phyloP scores from a whole-genome alignment of 108 stramenopile genomes.

The Cyclotella sp. region DNA sequence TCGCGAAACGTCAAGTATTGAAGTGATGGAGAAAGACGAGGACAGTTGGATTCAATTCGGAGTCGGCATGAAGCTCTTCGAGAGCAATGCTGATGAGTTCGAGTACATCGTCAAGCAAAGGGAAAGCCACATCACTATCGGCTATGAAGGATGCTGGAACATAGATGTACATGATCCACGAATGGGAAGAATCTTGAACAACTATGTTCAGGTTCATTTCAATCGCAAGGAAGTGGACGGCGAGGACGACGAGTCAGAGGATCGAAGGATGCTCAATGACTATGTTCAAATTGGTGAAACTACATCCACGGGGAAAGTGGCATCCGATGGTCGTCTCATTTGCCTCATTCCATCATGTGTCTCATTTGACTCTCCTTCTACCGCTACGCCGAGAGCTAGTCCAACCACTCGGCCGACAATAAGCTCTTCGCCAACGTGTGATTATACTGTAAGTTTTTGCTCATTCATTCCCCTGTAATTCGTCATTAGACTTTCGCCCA shows the following conservation, averaged over 20 bases:
- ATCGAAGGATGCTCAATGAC: too few species aligned
- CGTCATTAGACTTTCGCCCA: too few species aligned
- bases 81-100: slow-evolving; percentile 10
- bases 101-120: neutral
- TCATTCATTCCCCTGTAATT: too few species aligned
- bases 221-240: neutral
- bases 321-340: too few species aligned
- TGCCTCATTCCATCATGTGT: too few species aligned
- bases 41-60: slow-evolving; percentile 17
- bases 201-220: slow-evolving; percentile 15
- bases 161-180: neutral
- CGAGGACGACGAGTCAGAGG: neutral
- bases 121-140: neutral
- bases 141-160: slow-evolving; percentile 14
- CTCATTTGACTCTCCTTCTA: too few species aligned
- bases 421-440: neutral
- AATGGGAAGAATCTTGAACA: slow-evolving; percentile 1
- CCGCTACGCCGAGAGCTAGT: too few species aligned
- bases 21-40: neutral
- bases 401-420: too few species aligned
- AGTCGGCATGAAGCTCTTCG: neutral
- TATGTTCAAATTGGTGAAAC: too few species aligned
- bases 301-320: too few species aligned
- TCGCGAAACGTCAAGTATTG: neutral
- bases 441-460: neutral